These are phyloP conservation scores for Ceratobasidium theobromae DNA, from an alignment of 1,284 basidiomycete genomes.

Conservation along the genomic window DNA sequence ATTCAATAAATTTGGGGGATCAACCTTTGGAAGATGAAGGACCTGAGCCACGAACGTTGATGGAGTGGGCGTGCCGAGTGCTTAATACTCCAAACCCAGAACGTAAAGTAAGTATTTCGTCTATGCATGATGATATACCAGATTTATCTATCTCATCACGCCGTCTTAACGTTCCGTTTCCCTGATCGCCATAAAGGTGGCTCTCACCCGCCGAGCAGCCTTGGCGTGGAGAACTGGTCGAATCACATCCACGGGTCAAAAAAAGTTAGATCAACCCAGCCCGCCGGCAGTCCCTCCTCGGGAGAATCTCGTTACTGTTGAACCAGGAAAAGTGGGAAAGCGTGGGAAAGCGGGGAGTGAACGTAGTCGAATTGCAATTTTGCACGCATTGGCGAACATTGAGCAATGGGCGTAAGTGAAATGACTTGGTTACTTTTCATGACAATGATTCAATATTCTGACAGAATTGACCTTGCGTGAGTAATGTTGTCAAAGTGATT, in stretches of 20 bases:
- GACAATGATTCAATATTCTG: not conserved
- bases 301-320: slow-evolving; percentile 58
- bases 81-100: slow-evolving; percentile 69
- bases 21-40: slow-evolving; percentile 12
- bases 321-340: slow-evolving; percentile 62
- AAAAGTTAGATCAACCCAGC: slow-evolving; percentile 50
- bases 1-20: not conserved
- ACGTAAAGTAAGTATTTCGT: slow-evolving; percentile 54
- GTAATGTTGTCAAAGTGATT: slow-evolving; percentile 38
- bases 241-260: slow-evolving; percentile 64
- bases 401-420: slow-evolving; percentile 87
- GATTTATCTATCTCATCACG: slow-evolving; percentile 23
- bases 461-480: slow-evolving; percentile 74
- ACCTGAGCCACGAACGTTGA: slow-evolving; percentile 56
- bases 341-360: slow-evolving; percentile 55
- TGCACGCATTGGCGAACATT: slow-evolving; percentile 85
- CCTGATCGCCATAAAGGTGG: slow-evolving; percentile 48
- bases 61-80: slow-evolving; percentile 75
- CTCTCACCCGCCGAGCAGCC: slow-evolving; percentile 69
- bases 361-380: slow-evolving; percentile 71
- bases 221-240: slow-evolving; percentile 69
- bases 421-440: not conserved
- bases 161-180: not conserved
- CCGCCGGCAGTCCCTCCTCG: slow-evolving; percentile 74
- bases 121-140: slow-evolving; percentile 1